phyloP scores from a whole-genome alignment of 768 basidiomycete genomes.

The Mycena pura region DNA sequence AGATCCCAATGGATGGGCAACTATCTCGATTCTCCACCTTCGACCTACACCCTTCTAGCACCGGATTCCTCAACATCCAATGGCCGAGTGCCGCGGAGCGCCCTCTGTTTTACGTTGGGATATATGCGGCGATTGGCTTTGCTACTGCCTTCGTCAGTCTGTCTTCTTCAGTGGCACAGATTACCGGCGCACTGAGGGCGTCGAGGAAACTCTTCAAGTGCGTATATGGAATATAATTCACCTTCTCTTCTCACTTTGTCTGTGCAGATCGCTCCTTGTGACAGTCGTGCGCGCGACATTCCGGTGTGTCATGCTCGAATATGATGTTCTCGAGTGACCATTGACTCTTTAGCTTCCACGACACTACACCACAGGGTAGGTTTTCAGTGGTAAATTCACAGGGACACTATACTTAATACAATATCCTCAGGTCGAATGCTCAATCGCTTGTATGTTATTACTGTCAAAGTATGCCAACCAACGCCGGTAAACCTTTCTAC shows the following conservation, averaged over 20 bases:
- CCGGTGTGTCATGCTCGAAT: constrained; percentile 63
- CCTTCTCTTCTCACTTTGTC: constrained; percentile 27
- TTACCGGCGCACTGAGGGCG: constrained; percentile 62
- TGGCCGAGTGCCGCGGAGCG: constrained; percentile 62
- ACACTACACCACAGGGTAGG: constrained; percentile 80
- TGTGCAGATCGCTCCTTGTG: constrained; percentile 58
- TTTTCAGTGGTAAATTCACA: not conserved
- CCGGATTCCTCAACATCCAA: constrained; percentile 34
- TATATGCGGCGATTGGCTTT: constrained; percentile 67
- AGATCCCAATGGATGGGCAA: constrained; percentile 22
- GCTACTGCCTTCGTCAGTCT: constrained; percentile 13
- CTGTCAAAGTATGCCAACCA: not conserved
- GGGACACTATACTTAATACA: not conserved
- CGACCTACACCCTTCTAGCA: constrained; percentile 31
- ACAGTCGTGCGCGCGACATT: constrained; percentile 84
- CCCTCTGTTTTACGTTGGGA: constrained; percentile 74
- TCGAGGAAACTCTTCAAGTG: constrained; percentile 52
- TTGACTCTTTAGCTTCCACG: constrained; percentile 23
- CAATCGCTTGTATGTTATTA: constrained; percentile 64
- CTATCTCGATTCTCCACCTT: constrained; percentile 22
- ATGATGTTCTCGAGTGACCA: not conserved
- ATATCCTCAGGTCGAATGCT: constrained; percentile 74
- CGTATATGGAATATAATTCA: constrained; percentile 34
- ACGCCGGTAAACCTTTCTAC: not conserved
- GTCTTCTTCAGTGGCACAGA: constrained; percentile 47